Conservation (phyloP, 306 rosid genomes). For the Astragalus glycyphyllos region DNA sequence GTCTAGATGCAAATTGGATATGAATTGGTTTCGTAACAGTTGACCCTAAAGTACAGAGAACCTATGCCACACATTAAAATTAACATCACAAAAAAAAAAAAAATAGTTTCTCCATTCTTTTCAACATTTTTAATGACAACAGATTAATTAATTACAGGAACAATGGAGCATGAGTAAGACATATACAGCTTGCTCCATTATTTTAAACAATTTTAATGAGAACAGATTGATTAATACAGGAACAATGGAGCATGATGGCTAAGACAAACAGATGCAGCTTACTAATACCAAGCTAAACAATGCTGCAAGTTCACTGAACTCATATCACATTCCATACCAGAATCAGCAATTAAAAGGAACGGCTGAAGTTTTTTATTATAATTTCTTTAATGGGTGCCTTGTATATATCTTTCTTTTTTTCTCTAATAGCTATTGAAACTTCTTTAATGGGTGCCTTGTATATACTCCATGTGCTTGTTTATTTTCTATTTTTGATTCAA, state of each 20-base stretch:
- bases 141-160: constrained; percentile 2
- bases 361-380: constrained; percentile 14
- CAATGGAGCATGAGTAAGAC: constrained; percentile 1
- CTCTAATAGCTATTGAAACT: no score
- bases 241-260: constrained; percentile 13
- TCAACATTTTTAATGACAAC: background rate
- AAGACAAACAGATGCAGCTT: constrained; percentile 9
- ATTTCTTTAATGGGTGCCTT: constrained; percentile 12
- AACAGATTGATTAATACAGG: background rate
- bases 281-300: constrained; percentile 15
- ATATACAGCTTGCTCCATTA: background rate
- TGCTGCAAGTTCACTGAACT: background rate
- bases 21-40: constrained; percentile 30
- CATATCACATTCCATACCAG: constrained; percentile 24
- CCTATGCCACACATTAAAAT: background rate
- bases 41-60: background rate
- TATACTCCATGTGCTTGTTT: background rate
- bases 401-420: background rate
- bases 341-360: constrained; percentile 17
- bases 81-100: constrained; percentile 14
- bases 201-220: background rate
- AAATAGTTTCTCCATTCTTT: background rate
- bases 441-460: constrained; percentile 8
- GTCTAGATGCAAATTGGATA: background rate
- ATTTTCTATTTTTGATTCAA: no score